A percentile compares a stretch with the other conserved stretches of the same genome.
These are phyloP conservation scores for Mortierella sp. DNA, from an alignment of 371 early-diverging fungal genomes.

Conservation along the genomic window DNA sequence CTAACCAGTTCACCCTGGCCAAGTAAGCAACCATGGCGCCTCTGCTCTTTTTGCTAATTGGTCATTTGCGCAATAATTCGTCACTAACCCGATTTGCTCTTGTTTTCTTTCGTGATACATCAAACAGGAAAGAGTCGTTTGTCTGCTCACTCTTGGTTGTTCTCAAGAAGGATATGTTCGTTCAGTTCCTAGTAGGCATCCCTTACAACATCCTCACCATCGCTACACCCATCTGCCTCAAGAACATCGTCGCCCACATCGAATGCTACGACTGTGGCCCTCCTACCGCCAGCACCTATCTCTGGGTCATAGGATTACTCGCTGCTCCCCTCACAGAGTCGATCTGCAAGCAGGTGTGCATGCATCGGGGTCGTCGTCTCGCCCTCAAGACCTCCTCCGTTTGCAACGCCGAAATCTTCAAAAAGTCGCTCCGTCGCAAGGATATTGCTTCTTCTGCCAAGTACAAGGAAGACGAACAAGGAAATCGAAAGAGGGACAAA, in stretches of 20 bases:
- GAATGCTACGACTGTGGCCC: conserved; percentile 59
- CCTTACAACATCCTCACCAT: conserved; percentile 65
- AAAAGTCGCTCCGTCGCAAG: conserved; percentile 69
- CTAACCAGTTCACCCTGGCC: conserved; percentile 29
- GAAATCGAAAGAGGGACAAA: conserved; percentile 57
- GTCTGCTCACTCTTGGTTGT: conserved; percentile 51
- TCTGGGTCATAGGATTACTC: conserved; percentile 74
- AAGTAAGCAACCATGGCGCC: conserved; percentile 25
- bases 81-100: no score
- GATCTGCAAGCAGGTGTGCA: conserved; percentile 62
- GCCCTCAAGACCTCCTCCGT: conserved; percentile 70
- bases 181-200: conserved; percentile 62
- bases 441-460: conserved; percentile 59
- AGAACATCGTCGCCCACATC: conserved; percentile 69
- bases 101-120: not conserved
- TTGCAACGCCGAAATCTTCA: conserved; percentile 70
- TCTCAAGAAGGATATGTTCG: conserved; percentile 54
- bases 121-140: conserved; percentile 25
- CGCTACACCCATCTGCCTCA: conserved; percentile 69
- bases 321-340: conserved; percentile 64
- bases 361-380: conserved; percentile 71
- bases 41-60: not conserved
- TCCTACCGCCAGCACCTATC: conserved; percentile 60
- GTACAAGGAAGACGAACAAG: conserved; percentile 27
- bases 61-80: not conserved